These are phyloP conservation scores for Monosporascus sp. DNA, from an alignment of 2,329 filamentous ascomycete genomes.

Conservation along the genomic window DNA sequence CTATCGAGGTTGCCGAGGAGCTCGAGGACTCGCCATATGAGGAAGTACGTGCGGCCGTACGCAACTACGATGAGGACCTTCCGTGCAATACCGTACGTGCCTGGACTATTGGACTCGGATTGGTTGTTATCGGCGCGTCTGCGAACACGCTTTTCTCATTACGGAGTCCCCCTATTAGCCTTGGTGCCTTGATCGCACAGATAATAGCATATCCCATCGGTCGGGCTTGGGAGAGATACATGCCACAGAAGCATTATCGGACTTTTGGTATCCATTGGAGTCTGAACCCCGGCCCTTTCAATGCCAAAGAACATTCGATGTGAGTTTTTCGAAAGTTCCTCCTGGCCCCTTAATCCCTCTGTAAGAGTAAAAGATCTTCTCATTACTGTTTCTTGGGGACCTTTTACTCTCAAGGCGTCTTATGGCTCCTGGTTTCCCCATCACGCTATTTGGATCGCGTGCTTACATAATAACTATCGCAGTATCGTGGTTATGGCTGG, in stretches of 20 bases:
- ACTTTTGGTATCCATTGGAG: slow-evolving; percentile 51
- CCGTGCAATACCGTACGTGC: slow-evolving; percentile 63
- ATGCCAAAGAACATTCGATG: slow-evolving; percentile 64
- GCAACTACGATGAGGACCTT: slow-evolving; percentile 59
- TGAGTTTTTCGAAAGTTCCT: background rate
- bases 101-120: slow-evolving; percentile 56
- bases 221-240: slow-evolving; percentile 51
- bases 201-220: slow-evolving; percentile 61
- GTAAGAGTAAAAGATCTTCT: too few relatives aligned
- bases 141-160: slow-evolving; percentile 62
- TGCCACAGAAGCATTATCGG: slow-evolving; percentile 45
- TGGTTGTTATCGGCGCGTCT: slow-evolving; percentile 52
- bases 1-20: slow-evolving; percentile 34
- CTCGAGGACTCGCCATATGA: slow-evolving; percentile 60
- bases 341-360: too few relatives aligned
- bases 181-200: slow-evolving; percentile 58
- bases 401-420: too few relatives aligned
- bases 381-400: too few relatives aligned
- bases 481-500: slow-evolving; percentile 64
- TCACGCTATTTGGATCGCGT: too few relatives aligned
- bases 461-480: too few relatives aligned
- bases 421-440: too few relatives aligned
- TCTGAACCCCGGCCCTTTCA: slow-evolving; percentile 65
- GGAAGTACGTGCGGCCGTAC: slow-evolving; percentile 59
- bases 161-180: slow-evolving; percentile 55